Evolutionary conservation across 2,329 filamentous ascomycete genomes (phyloP).

Genomic region (Fusarium nodosum): DNA sequence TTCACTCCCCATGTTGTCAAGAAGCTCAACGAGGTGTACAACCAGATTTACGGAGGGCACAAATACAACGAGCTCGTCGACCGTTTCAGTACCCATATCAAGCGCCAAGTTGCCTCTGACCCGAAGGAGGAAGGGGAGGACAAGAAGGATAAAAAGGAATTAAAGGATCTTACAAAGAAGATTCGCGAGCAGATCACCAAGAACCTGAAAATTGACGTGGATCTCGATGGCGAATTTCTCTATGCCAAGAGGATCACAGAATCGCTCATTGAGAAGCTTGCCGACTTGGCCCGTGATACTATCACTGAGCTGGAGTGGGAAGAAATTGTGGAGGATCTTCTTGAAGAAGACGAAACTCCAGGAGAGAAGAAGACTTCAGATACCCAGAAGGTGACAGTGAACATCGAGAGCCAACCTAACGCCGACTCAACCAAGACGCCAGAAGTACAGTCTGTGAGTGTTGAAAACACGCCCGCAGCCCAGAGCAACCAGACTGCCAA

Average conservation of each 20-base stretch:
- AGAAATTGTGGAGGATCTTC: neutral
- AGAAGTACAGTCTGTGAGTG: neutral
- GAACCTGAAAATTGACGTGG: neutral
- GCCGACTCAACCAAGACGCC: neutral
- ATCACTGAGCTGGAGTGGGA: neutral
- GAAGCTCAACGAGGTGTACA: constrained; percentile 16
- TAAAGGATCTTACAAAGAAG: neutral
- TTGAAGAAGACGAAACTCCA: neutral
- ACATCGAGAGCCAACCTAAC: neutral
- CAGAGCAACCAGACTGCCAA: neutral
- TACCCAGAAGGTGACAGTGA: neutral
- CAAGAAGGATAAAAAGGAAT: neutral
- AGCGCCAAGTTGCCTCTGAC: neutral
- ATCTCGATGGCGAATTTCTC: constrained; percentile 7
- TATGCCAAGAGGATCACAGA: constrained; percentile 1
- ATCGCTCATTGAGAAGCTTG: constrained; percentile 11
- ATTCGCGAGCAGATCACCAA: constrained; percentile 4
- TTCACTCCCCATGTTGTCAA: constrained; percentile 6
- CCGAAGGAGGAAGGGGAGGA: neutral
- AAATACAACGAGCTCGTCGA: neutral
- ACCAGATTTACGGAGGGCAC: neutral
- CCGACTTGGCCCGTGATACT: neutral
- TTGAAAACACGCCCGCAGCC: neutral
- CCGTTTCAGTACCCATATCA: neutral
- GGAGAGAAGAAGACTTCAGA: neutral